Evolutionary conservation across 768 basidiomycete species (phyloP).

Genomic region (Auriscalpium orientale): DNA sequence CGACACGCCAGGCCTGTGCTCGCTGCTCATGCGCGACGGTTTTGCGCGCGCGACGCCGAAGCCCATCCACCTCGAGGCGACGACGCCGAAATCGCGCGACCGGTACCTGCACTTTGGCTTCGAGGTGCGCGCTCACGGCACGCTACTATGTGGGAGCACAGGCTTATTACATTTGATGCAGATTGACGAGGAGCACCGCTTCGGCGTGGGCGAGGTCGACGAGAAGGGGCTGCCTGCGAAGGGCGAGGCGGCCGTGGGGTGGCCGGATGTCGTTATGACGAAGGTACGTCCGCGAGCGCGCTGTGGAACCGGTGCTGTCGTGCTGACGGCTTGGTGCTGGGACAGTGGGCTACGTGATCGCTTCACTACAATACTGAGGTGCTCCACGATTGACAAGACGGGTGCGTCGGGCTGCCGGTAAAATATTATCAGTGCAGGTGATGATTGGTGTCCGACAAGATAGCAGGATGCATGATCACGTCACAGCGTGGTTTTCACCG

Average conservation of each 20-base stretch:
- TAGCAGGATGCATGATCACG: no score
- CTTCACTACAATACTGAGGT: no score
- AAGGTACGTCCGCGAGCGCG: slow-evolving; percentile 1
- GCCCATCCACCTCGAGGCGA: slow-evolving; percentile 14
- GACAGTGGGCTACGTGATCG: no score
- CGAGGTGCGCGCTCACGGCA: slow-evolving; percentile 4
- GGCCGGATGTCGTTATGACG: slow-evolving; percentile 11
- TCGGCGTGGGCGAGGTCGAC: slow-evolving; percentile 8
- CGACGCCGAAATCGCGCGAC: slow-evolving; percentile 12
- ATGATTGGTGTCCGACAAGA: no score
- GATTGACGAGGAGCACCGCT: slow-evolving; percentile 7
- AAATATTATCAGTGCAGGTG: no score
- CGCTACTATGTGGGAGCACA: background rate
- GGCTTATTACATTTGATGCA: background rate
- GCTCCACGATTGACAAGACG: no score
- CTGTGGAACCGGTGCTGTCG: no score
- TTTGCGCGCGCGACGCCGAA: slow-evolving; percentile 11
- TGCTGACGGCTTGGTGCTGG: no score
- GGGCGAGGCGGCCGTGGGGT: slow-evolving; percentile 7
- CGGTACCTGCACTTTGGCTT: slow-evolving; percentile 18
- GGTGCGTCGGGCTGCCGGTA: no score
- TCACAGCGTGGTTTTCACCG: no score
- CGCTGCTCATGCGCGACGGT: slow-evolving; percentile 14
- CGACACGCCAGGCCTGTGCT: slow-evolving; percentile 9
- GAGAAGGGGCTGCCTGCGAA: slow-evolving; percentile 3